These are phyloP conservation scores for Arthroderma sp. DNA, from an alignment of 2,329 filamentous ascomycete species.

Conservation along the genomic window DNA sequence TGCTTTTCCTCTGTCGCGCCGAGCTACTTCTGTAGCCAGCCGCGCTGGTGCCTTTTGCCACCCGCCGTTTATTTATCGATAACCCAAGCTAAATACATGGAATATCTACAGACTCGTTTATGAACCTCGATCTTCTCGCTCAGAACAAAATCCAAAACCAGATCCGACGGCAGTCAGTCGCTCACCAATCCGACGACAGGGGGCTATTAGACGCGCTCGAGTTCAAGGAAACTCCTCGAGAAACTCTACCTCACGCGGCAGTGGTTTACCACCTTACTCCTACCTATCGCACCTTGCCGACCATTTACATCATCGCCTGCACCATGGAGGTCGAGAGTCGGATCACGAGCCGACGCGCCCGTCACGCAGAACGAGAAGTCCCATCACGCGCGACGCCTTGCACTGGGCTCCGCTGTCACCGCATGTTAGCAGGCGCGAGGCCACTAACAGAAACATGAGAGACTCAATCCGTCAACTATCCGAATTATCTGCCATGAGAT, in stretches of 20 bases:
- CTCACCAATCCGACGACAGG: slow-evolving; percentile 39
- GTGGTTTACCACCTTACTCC: background rate
- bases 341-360: no score
- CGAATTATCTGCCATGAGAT: no score
- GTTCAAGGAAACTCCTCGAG: background rate
- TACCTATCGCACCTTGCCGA: background rate
- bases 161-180: slow-evolving; percentile 41
- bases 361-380: background rate
- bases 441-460: background rate
- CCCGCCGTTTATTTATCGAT: background rate
- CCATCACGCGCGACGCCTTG: background rate
- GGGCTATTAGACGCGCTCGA: background rate
- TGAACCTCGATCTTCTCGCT: slow-evolving; percentile 4
- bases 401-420: background rate
- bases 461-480: background rate
- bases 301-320: no score
- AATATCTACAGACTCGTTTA: slow-evolving; percentile 3
- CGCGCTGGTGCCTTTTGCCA: background rate
- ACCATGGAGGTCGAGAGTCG: no score
- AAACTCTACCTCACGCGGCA: background rate
- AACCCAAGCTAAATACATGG: background rate
- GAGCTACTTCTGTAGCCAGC: background rate
- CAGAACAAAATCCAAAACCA: slow-evolving; percentile 23
- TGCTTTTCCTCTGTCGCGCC: background rate
- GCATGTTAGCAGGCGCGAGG: background rate